Evolutionary conservation across 2,329 filamentous ascomycete species (phyloP).

Genomic region (Paramyrothecium sp.): DNA sequence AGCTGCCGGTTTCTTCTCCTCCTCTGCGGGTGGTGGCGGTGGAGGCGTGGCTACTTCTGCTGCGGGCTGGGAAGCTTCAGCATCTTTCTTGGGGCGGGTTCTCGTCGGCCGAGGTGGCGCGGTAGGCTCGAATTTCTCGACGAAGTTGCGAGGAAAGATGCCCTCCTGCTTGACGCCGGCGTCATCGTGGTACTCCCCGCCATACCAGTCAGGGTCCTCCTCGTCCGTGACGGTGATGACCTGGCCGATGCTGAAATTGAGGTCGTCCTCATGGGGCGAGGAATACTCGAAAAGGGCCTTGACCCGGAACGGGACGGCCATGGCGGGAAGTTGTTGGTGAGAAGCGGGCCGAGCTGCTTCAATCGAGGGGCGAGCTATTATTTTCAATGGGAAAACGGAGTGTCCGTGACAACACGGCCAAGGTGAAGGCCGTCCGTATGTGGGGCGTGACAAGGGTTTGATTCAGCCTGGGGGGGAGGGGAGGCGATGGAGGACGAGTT

Average conservation of each 20-base stretch:
- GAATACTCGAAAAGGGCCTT: constrained; percentile 94
- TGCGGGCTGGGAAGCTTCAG: constrained; percentile 31
- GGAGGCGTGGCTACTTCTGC: constrained; percentile 31
- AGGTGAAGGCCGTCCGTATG: constrained; percentile 15
- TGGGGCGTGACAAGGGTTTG: constrained; percentile 27
- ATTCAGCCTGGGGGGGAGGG: constrained; percentile 23
- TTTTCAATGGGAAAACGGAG: neutral
- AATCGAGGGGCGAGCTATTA: neutral
- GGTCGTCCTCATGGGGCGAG: constrained; percentile 91
- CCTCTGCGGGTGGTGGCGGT: constrained; percentile 28
- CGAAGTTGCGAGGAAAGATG: constrained; percentile 95
- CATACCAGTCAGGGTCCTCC: constrained; percentile 93
- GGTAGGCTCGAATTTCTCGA: constrained; percentile 91
- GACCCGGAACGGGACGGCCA: constrained; percentile 85
- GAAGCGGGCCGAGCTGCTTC: neutral
- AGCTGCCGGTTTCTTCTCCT: constrained; percentile 14
- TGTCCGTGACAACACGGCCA: neutral
- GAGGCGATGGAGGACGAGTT: constrained; percentile 14
- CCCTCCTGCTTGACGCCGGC: constrained; percentile 74
- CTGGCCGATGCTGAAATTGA: constrained; percentile 81
- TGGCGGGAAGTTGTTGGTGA: constrained; percentile 38
- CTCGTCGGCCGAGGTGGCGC: constrained; percentile 84
- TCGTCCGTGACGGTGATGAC: constrained; percentile 91
- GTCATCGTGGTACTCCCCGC: constrained; percentile 80
- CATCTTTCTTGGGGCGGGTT: constrained; percentile 63